Evolutionary conservation across 495 filamentous ascomycete genomes (phyloP).

Genomic region (Penicillium pulvis): DNA sequence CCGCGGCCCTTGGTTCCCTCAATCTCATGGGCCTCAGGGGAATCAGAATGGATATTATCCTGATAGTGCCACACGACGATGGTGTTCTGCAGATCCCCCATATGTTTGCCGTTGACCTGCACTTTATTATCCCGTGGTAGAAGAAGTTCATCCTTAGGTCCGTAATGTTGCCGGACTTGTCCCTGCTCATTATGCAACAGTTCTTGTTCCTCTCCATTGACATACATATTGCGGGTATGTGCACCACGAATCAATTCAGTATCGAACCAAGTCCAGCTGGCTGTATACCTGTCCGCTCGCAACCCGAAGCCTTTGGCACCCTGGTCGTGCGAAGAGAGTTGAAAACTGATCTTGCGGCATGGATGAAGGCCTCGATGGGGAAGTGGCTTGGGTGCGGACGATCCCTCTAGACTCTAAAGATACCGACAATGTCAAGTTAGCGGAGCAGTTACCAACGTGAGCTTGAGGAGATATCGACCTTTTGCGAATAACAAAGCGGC

Average conservation of each 20-base stretch:
- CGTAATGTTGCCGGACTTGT: constrained; percentile 22
- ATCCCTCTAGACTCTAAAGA: constrained; percentile 21
- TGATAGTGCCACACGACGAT: constrained; percentile 60
- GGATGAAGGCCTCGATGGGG: constrained; percentile 43
- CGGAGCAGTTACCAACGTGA: not conserved
- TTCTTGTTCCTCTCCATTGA: constrained; percentile 19
- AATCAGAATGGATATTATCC: constrained; percentile 49
- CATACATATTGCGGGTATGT: constrained; percentile 27
- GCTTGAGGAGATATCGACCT: constrained; percentile 19
- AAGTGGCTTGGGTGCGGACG: constrained; percentile 25
- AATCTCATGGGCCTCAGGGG: constrained; percentile 41
- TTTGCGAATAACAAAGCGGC: constrained; percentile 43
- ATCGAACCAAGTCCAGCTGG: constrained; percentile 74
- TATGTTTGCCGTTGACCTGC: constrained; percentile 54
- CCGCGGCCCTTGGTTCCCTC: constrained; percentile 51
- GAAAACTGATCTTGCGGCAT: constrained; percentile 64
- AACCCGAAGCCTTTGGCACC: constrained; percentile 38
- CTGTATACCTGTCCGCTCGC: constrained; percentile 50
- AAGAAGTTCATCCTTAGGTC: constrained; percentile 40
- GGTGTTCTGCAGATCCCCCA: constrained; percentile 36
- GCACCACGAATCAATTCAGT: constrained; percentile 45
- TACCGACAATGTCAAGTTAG: constrained; percentile 3
- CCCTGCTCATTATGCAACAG: constrained; percentile 20
- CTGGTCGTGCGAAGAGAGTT: constrained; percentile 65
- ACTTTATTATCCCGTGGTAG: constrained; percentile 45